These are phyloP conservation scores for Boletellus emodensis DNA, from an alignment of 768 basidiomycete species.

Conservation along the genomic window DNA sequence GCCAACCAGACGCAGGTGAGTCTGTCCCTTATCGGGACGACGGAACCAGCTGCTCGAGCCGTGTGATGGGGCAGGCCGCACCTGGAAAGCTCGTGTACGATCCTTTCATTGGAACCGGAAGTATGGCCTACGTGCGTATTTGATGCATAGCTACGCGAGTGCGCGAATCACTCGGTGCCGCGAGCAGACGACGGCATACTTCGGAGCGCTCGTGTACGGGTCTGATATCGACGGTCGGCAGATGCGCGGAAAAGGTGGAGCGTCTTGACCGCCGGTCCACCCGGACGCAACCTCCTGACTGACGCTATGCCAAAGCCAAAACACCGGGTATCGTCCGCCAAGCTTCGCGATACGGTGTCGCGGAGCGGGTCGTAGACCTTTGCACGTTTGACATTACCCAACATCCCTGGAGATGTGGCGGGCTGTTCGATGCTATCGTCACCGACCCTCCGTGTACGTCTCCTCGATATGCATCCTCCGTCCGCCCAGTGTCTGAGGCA, in stretches of 20 bases:
- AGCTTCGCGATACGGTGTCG: conserved; percentile 79
- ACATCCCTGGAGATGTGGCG: conserved; percentile 86
- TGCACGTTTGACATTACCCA: conserved; percentile 91
- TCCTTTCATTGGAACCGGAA: conserved; percentile 92
- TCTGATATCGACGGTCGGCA: conserved; percentile 98
- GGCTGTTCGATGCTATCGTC: conserved; percentile 88
- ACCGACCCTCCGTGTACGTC: conserved; percentile 90
- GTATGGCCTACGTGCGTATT: conserved; percentile 71
- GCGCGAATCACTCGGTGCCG: background rate
- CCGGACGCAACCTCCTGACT: background rate
- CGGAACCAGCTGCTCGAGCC: background rate
- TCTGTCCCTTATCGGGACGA: background rate
- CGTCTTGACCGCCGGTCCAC: background rate
- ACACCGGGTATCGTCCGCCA: conserved; percentile 74
- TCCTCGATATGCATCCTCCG: background rate
- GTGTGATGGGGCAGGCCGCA: conserved; percentile 50
- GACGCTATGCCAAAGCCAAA: conserved; percentile 24
- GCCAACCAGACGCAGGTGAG: conserved; percentile 88
- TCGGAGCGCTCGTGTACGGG: conserved; percentile 83
- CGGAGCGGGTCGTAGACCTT: conserved; percentile 71
- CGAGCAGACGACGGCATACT: conserved; percentile 74
- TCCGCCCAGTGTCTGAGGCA: background rate
- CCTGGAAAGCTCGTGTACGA: conserved; percentile 93
- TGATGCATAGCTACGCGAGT: background rate
- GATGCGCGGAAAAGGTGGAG: conserved; percentile 85